Evolutionary conservation across 2,329 filamentous ascomycete genomes (phyloP), one percentile per base, ranked within the genome.

Genomic region (Penicillium vulpinum): DNA sequence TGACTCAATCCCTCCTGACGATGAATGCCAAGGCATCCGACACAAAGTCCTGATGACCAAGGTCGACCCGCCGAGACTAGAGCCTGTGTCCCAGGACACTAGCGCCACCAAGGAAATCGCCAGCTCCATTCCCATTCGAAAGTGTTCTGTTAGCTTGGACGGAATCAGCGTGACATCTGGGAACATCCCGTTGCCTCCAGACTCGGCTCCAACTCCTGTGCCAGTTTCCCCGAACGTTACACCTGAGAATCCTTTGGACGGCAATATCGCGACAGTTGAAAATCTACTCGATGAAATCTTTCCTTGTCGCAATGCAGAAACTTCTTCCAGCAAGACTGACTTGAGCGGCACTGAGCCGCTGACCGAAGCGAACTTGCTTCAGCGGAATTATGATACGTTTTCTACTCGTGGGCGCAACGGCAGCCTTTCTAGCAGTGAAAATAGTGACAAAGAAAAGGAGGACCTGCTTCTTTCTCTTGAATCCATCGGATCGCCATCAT

Each of bases 1-100:
- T 7, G 69, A 71, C 51, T 66, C 62, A 10, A 62, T 62, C 4
- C 57, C 61, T 4, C 61, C 63, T 8, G 67, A 70, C n/a, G 56
- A 60, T 24, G 64, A 67, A 7, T 51, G 51, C 13, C 39, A 49
- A 31, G 44, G 50, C 3, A 52, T 28, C 38, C 45, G 38, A 2
- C 45, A 36, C 52, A 45, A 51, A 21, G 8, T 33, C 10, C 10
- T 18, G 10, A 35, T 35, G 40, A 46, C 35, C 24, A 43, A 39
- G 8, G 33, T n/a, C 16, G 35, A 46, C 6, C 21, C 11, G 10
- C 13, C 18, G 8, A n/a, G 10, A 29, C 10, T 10, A n/a, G n/a
- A 45, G 24, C 24, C 31, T 15, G n/a, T 8, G 18, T 29, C 41
- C 3, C 15, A 31, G 33, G 15, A 18, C 4, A 10, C 40, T 16